Conservation (phyloP, 164 flowering plant species). For the Umbellularia californica region DNA sequence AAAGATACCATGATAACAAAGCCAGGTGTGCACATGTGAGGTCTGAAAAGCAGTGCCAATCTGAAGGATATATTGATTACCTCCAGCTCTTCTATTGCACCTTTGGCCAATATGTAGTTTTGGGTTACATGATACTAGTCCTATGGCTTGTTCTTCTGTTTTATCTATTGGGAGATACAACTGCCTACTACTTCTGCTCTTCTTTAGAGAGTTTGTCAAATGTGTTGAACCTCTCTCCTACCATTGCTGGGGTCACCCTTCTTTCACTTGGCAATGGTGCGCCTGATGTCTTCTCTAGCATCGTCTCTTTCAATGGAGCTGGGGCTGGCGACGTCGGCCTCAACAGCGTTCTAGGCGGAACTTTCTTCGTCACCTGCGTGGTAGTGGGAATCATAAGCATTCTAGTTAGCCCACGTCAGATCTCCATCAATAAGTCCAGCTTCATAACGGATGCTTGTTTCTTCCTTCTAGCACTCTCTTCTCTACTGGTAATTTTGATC, state of each 20-base stretch:
- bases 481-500: slow-evolving; percentile 35
- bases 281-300: slow-evolving; percentile 70
- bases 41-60: not conserved
- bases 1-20: not conserved
- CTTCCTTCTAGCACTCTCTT: slow-evolving; percentile 34
- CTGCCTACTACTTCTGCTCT: slow-evolving; percentile 72
- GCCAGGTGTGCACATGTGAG: not conserved
- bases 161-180: slow-evolving; percentile 69
- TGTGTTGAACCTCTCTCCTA: slow-evolving; percentile 53
- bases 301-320: slow-evolving; percentile 56
- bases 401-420: slow-evolving; percentile 12
- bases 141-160: slow-evolving; percentile 43
- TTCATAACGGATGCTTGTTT: slow-evolving; percentile 60
- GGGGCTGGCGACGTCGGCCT: slow-evolving; percentile 53
- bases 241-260: slow-evolving; percentile 74
- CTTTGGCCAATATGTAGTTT: not conserved
- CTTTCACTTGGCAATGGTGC: slow-evolving; percentile 87
- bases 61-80: not conserved
- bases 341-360: slow-evolving; percentile 69
- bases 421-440: slow-evolving; percentile 34
- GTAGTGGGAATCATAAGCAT: slow-evolving; percentile 62
- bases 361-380: slow-evolving; percentile 53
- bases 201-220: slow-evolving; percentile 58
- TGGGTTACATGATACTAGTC: slow-evolving; percentile 1
- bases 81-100: slow-evolving; percentile 2